Percentiles rank a stretch among this genome's conserved stretches.
These are phyloP conservation scores for Globisporangium iwayamae DNA, from an alignment of 352 stramenopile species.

Conservation along the genomic window DNA sequence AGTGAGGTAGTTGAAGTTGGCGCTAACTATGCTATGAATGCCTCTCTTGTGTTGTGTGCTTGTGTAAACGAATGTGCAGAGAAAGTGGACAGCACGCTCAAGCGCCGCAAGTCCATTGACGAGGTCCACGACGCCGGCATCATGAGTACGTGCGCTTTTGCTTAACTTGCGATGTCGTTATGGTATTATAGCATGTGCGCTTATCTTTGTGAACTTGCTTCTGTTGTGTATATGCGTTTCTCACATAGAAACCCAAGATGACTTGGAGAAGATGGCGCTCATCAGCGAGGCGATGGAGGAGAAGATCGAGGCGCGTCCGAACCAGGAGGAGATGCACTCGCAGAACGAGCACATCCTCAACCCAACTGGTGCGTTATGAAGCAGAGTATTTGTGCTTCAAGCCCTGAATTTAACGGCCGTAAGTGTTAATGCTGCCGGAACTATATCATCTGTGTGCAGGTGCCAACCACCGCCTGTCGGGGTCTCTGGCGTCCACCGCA, in stretches of 20 bases:
- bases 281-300: slow-evolving; percentile 38
- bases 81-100: slow-evolving; percentile 32
- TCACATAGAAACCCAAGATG: slow-evolving; percentile 29
- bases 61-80: slow-evolving; percentile 15
- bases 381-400: no score
- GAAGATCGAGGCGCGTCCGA: slow-evolving; percentile 42
- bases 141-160: slow-evolving; percentile 24
- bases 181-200: not conserved
- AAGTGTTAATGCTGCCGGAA: not conserved
- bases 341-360: slow-evolving; percentile 52
- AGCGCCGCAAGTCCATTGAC: slow-evolving; percentile 45
- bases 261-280: slow-evolving; percentile 35
- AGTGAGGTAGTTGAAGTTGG: not conserved
- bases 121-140: slow-evolving; percentile 46
- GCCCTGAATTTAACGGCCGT: no score
- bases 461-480: slow-evolving; percentile 33
- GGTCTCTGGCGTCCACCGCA: slow-evolving; percentile 35
- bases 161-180: not conserved
- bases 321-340: slow-evolving; percentile 49
- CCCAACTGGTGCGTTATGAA: slow-evolving; percentile 20
- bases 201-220: not conserved
- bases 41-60: not conserved
- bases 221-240: not conserved
- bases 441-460: slow-evolving; percentile 10
- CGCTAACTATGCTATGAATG: not conserved